Percentiles rank a stretch among this genome's conserved stretches.
These are phyloP conservation scores for Agaricus blazei DNA, from an alignment of 768 basidiomycete genomes.

Conservation along the genomic window DNA sequence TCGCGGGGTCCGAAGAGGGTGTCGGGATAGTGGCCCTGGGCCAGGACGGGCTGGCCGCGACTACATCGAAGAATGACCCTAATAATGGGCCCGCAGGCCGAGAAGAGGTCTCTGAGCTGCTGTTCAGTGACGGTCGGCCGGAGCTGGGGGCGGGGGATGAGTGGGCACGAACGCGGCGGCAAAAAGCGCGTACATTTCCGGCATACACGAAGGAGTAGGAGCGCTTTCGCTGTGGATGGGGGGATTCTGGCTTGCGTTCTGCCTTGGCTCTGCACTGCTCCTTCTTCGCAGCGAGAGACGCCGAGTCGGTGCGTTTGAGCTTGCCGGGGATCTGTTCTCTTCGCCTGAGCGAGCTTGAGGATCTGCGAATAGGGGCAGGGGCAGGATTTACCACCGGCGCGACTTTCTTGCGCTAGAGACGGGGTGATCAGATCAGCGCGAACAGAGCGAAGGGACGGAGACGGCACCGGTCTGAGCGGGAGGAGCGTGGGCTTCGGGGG, in stretches of 20 bases:
- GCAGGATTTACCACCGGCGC: not conserved
- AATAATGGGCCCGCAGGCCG: conserved; percentile 25
- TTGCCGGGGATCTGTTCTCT: conserved; percentile 9
- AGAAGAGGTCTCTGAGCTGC: conserved; percentile 29
- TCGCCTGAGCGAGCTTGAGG: conserved; percentile 5
- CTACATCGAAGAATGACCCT: conserved; percentile 35
- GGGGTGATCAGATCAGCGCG: not conserved
- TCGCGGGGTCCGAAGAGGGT: conserved; percentile 22
- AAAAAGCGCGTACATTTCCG: conserved; percentile 49
- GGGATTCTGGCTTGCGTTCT: conserved; percentile 21
- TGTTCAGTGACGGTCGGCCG: conserved; percentile 28
- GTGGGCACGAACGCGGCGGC: not conserved
- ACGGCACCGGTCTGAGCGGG: conserved; percentile 1
- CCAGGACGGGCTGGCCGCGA: conserved; percentile 25
- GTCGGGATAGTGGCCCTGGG: conserved; percentile 16
- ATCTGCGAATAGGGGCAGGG: not conserved
- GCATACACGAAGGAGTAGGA: conserved; percentile 39
- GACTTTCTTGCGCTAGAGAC: conserved; percentile 1
- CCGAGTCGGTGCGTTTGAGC: conserved; percentile 7
- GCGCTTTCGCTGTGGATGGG: conserved; percentile 13
- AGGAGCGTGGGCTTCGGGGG: not conserved
- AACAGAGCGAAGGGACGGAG: not conserved
- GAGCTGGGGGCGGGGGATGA: conserved; percentile 19
- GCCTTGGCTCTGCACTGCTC: conserved; percentile 17
- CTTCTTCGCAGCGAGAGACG: conserved; percentile 1